Evolutionary conservation across 768 basidiomycete species (phyloP), one percentile per base, ranked within the genome.

Genomic region (Mycena vitilis): DNA sequence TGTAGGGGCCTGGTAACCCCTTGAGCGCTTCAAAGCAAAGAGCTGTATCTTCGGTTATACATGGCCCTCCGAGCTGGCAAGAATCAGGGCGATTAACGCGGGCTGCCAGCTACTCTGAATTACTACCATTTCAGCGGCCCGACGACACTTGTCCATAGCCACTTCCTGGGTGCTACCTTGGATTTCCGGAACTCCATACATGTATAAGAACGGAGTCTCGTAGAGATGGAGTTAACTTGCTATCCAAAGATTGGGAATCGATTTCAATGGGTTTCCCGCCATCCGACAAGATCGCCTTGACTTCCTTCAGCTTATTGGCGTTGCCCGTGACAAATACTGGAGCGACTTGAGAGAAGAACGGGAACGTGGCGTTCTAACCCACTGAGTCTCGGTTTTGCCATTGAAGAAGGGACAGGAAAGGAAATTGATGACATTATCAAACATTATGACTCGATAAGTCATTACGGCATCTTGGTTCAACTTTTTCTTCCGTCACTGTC

Each of bases 291-390:
- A 99, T 98, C 38, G 88, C 87, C 73, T 89, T 88, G 68, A 96
- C 95, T 81, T 99, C 97, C 66, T 84, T 86, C 34, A 99, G 84
- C 78, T 99, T 99, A 83, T 96, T 95, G 22, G 90, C 87, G 77
- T 99, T 98, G 34, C 96, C 95, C 0, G 97, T 98, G 20, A 98
- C 95, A 78, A 98, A 98, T 30, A 92, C 96, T 97, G 63, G 23
- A 42, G 11, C 49, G 34, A 59, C 23, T 57, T 44, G 38, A 44
- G 36, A 0, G 23, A 10, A 8, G 9, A 52, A 36, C n/a, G 5
- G 13, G 10, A 23, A 53, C 80, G 58, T 71, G 74, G 44, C 38
- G 34, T 16, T 60, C 25, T 23, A 23, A 60, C 65, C 18, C 44
- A 63, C 70, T 55, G 44, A 71, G 60, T 5, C 55, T 63, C 30